Base-by-base conservation (phyloP, 2,329 filamentous ascomycete species). In the Nannizziopsis barbatae region DNA sequence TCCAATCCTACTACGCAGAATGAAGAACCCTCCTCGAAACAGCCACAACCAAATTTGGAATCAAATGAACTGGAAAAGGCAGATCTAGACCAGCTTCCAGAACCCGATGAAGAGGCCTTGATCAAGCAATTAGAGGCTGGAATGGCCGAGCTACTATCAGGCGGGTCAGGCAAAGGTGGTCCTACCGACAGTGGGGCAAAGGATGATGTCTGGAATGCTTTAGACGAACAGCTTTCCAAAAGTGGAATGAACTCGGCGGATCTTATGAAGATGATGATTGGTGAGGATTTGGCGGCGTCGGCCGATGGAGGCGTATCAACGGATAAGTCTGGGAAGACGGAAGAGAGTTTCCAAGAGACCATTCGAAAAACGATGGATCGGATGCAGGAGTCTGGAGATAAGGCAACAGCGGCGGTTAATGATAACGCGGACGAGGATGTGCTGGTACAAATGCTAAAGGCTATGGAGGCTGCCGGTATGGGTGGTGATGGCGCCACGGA, bases 281-380 rank as follows among this genome's bases (percentile, higher is more conserved):
- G 59, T 10, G 57, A 62, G 15, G 56, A 60, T 5, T 49, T 52
- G 3, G 52, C 55, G 18, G 39, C 38, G 8, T 47, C 54, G n/a
- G 44, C 45, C 6, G 55, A 51, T 3, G 54, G 49, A 15, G 55
- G 5, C 54, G 45, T 47, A 3, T 52, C 61, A 14, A 48, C 58
- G 20, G 52, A 62, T 27, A 51, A 60, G 1, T 54, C 56, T 20
- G 48, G 56, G 3, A 53, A 60, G 38, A 17, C 48, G 35, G 81
- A 86, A 36, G 79, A 81, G 41, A 79, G 76, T 0, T 98, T 98
- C 66, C 87, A 93, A 62, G 88, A 95, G 51, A 94, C 86, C 0
- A 96, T 98, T 58, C 81, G 84, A 52, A 81, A 81, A 58, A 96
- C 92, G 0, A 95, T 98, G 84, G 86, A 93, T 67, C 84, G 92